These are phyloP conservation scores for Pleurotus platypus DNA, from an alignment of 768 basidiomycete genomes.

Conservation along the genomic window DNA sequence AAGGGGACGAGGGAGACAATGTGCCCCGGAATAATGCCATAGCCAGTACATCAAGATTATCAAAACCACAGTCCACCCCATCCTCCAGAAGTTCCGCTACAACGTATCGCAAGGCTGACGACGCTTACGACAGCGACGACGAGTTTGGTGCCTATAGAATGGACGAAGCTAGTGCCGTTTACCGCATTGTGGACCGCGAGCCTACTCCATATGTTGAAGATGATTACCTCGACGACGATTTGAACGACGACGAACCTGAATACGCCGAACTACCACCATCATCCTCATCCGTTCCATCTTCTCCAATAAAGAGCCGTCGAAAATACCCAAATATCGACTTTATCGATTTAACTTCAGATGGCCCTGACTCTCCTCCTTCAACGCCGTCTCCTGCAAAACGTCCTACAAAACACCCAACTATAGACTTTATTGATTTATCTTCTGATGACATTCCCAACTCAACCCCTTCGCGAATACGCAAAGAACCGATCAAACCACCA, in stretches of 20 bases:
- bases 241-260: neutral
- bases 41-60: too few species aligned
- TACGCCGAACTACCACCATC: slow-evolving; percentile 2
- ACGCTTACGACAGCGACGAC: neutral
- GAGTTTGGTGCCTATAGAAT: neutral
- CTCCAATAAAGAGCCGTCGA: neutral
- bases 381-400: too few species aligned
- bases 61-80: too few species aligned
- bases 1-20: too few species aligned
- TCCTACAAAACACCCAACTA: too few species aligned
- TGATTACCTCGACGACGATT: neutral
- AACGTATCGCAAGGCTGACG: neutral
- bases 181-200: neutral
- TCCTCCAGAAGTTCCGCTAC: too few species aligned
- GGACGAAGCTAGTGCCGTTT: slow-evolving; percentile 8
- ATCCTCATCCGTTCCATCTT: neutral
- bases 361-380: too few species aligned
- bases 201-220: neutral
- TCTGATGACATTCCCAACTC: too few species aligned
- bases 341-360: too few species aligned
- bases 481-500: neutral
- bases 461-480: neutral
- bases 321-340: neutral
- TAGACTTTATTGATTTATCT: too few species aligned
- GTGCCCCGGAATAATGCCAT: too few species aligned